Evolutionary conservation across 306 rosid genomes (phyloP).

Genomic region (Fragaria iinumae): DNA sequence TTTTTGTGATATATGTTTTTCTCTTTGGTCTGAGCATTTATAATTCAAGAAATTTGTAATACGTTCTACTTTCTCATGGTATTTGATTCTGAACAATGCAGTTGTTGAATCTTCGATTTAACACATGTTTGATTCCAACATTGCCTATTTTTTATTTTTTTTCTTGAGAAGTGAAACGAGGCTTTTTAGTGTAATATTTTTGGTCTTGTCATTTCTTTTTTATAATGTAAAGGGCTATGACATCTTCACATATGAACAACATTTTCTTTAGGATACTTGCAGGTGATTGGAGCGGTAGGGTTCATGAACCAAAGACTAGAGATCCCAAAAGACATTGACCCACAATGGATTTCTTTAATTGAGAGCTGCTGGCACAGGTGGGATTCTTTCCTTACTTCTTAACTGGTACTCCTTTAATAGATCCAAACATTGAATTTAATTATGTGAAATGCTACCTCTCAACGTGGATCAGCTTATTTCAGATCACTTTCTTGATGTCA

Average conservation of each 20-base stretch:
- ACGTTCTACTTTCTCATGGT: not conserved
- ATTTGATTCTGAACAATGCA: not conserved
- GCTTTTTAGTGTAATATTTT: not conserved
- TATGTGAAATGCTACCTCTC: conserved; percentile 17
- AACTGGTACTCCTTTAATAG: not conserved
- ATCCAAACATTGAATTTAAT: conserved; percentile 12
- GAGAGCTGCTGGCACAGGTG: conserved; percentile 97
- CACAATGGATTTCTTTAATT: conserved; percentile 77
- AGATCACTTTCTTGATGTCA: not conserved
- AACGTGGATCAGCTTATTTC: not conserved
- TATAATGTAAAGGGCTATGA: not conserved
- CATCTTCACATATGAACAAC: conserved; percentile 41
- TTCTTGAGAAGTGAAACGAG: not conserved
- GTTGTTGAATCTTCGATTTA: not conserved
- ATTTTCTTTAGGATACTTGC: conserved; percentile 47
- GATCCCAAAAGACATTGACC: conserved; percentile 86
- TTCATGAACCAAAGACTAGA: conserved; percentile 94
- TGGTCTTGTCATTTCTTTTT: not conserved
- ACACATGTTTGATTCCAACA: not conserved
- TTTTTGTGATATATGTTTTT: not conserved
- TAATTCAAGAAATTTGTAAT: not conserved
- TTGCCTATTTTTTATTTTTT: too few relatives aligned
- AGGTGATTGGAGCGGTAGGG: conserved; percentile 99
- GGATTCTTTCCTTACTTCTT: conserved; percentile 7
- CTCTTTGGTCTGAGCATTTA: not conserved